Evolutionary conservation across 2,329 filamentous ascomycete species (phyloP).

Genomic region (Pseudonectria foliicola): DNA sequence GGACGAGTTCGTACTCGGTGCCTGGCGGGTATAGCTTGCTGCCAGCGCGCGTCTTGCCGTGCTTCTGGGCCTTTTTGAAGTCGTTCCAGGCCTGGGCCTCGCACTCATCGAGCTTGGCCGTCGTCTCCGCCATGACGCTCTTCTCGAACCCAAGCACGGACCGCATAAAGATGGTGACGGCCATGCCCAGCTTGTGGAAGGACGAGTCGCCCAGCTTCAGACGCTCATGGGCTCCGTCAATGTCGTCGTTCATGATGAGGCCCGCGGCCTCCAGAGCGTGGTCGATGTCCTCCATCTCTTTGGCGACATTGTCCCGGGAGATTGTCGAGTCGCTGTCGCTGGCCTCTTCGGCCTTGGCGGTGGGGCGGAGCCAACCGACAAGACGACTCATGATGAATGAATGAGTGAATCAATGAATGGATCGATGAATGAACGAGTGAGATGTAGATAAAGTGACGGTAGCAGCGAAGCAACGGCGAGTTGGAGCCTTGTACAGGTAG

Average conservation of each 20-base stretch:
- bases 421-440: too few relatives aligned
- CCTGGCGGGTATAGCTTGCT: conserved; percentile 67
- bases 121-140: conserved; percentile 79
- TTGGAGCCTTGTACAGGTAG: too few relatives aligned
- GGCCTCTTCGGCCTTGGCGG: conserved; percentile 27
- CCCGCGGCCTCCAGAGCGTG: conserved; percentile 58
- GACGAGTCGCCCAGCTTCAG: conserved; percentile 67
- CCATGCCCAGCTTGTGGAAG: conserved; percentile 81
- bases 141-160: conserved; percentile 89
- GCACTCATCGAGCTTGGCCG: conserved; percentile 62
- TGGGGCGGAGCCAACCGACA: conserved; percentile 44
- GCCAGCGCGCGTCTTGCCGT: conserved; percentile 31
- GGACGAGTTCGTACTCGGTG: conserved; percentile 77
- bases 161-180: conserved; percentile 76
- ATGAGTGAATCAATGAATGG: too few relatives aligned
- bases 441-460: too few relatives aligned
- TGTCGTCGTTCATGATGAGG: conserved; percentile 82
- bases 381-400: conserved; percentile 42
- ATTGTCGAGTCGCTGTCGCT: conserved; percentile 19
- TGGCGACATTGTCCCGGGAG: conserved; percentile 23
- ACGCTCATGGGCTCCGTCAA: conserved; percentile 71
- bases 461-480: too few relatives aligned
- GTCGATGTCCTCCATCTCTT: conserved; percentile 48
- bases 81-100: conserved; percentile 72
- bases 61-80: conserved; percentile 66